These are phyloP conservation scores for Sporisorium iseilematis-ciliati DNA, from an alignment of 1,284 basidiomycete genomes.

Conservation along the genomic window DNA sequence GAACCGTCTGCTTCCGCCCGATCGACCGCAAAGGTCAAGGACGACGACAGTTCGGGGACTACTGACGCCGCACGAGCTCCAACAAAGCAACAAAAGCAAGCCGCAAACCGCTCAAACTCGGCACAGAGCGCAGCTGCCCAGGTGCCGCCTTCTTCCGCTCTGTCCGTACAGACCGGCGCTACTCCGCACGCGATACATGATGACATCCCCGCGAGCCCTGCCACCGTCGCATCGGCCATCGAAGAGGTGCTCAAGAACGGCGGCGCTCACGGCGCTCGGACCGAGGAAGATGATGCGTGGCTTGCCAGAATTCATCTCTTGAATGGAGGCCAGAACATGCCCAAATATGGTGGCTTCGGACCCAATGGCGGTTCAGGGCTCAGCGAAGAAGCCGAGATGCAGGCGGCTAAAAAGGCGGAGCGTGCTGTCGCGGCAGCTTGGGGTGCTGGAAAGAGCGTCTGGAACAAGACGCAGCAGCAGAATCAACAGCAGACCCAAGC, in stretches of 20 bases:
- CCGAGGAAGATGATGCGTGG: conserved; percentile 61
- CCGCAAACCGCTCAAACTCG: neutral
- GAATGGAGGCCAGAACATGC: conserved; percentile 63
- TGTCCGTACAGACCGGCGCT: conserved; percentile 5
- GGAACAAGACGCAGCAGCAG: conserved; percentile 42
- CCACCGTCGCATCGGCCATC: conserved; percentile 45
- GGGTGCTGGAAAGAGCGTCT: conserved; percentile 51
- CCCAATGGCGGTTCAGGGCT: conserved; percentile 25
- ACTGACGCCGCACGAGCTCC: neutral
- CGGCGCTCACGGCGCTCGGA: conserved; percentile 25
- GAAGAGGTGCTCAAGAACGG: conserved; percentile 44
- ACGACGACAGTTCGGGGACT: neutral
- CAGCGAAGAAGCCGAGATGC: conserved; percentile 30
- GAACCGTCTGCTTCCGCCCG: neutral
- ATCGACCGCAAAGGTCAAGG: neutral
- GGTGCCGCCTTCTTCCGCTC: conserved; percentile 11
- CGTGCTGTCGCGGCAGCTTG: conserved; percentile 48
- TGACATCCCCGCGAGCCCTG: conserved; percentile 41
- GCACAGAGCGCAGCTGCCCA: conserved; percentile 14
- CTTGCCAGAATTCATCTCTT: conserved; percentile 61
- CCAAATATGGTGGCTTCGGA: conserved; percentile 42
- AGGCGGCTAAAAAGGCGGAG: conserved; percentile 50
- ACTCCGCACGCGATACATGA: conserved; percentile 14
- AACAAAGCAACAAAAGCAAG: neutral
- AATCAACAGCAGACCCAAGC: conserved; percentile 11